Evolutionary conservation across 192 early-diverging fungal species (phyloP).

Genomic region (Backusella tuberculispora): DNA sequence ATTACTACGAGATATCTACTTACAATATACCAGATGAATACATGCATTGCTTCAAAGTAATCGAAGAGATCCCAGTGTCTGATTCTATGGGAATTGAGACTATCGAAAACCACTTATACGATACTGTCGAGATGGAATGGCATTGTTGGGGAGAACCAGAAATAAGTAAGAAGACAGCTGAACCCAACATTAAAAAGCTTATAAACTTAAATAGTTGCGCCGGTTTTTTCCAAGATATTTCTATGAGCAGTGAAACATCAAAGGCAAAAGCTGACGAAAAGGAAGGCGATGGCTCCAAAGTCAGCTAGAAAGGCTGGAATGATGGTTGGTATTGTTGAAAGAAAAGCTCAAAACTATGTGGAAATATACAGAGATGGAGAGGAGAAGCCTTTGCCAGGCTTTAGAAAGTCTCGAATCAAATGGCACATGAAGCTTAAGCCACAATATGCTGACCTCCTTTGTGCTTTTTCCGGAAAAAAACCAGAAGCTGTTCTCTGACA

Average conservation of each 20-base stretch:
- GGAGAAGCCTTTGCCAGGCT: not conserved
- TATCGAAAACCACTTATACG: too few relatives aligned
- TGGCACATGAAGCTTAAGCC: not conserved
- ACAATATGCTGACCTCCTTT: not conserved
- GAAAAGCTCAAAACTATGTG: conserved; percentile 21
- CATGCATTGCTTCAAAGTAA: too few relatives aligned
- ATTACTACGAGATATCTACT: too few relatives aligned
- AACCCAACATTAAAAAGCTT: conserved; percentile 1
- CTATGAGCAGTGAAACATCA: not conserved
- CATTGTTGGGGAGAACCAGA: conserved; percentile 1
- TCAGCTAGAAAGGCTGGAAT: not conserved
- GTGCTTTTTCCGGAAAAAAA: not conserved
- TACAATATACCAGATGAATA: too few relatives aligned
- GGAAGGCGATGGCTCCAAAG: not conserved
- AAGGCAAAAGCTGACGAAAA: not conserved
- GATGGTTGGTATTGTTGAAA: not conserved
- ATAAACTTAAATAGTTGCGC: not conserved
- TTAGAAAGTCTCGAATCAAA: conserved; percentile 9
- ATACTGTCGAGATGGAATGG: too few relatives aligned
- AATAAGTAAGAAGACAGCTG: not conserved
- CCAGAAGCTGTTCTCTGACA: conserved; percentile 18
- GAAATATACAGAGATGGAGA: conserved; percentile 14
- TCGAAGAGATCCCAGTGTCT: too few relatives aligned
- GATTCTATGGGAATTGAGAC: too few relatives aligned
- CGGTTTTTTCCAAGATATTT: not conserved